phyloP scores from a whole-genome alignment of 805 yeast species.

The Starmerella apicola region DNA sequence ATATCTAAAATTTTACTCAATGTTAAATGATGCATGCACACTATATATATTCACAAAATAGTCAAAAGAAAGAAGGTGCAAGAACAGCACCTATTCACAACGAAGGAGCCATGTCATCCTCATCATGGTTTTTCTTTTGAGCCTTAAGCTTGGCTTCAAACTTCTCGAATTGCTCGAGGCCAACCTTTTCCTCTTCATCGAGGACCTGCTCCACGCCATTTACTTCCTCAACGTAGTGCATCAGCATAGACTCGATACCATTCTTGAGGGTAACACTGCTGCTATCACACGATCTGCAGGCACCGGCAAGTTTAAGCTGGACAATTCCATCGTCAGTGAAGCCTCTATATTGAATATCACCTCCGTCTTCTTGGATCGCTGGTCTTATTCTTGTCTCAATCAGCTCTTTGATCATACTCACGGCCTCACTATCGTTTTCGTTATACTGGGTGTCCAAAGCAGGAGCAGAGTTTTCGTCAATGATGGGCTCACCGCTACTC shows the following conservation, averaged over 20 bases:
- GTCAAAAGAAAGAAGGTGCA: no score
- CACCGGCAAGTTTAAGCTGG: conserved; percentile 80
- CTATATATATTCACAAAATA: no score
- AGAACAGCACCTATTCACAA: conserved; percentile 2
- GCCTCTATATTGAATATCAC: conserved; percentile 81
- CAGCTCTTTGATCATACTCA: conserved; percentile 80
- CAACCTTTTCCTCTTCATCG: conserved; percentile 65
- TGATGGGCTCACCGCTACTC: conserved; percentile 39
- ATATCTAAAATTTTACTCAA: no score
- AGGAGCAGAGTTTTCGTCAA: conserved; percentile 30
- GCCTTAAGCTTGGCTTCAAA: conserved; percentile 48
- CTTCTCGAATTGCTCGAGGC: conserved; percentile 72
- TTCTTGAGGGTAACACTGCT: conserved; percentile 85
- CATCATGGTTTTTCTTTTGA: conserved; percentile 20
- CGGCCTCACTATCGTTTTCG: conserved; percentile 69
- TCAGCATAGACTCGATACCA: conserved; percentile 96
- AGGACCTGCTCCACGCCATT: conserved; percentile 75
- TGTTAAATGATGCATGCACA: no score
- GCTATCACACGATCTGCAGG: conserved; percentile 86
- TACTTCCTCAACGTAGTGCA: conserved; percentile 93
- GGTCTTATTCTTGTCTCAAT: conserved; percentile 93
- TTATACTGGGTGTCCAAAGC: conserved; percentile 33
- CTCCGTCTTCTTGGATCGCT: conserved; percentile 97
- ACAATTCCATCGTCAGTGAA: conserved; percentile 85
- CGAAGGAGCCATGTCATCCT: conserved; percentile 20